Percentiles rank a stretch among this genome's conserved stretches.
Conservation (phyloP, 2,329 filamentous ascomycete species). For the Sclerotinia glacialis region DNA sequence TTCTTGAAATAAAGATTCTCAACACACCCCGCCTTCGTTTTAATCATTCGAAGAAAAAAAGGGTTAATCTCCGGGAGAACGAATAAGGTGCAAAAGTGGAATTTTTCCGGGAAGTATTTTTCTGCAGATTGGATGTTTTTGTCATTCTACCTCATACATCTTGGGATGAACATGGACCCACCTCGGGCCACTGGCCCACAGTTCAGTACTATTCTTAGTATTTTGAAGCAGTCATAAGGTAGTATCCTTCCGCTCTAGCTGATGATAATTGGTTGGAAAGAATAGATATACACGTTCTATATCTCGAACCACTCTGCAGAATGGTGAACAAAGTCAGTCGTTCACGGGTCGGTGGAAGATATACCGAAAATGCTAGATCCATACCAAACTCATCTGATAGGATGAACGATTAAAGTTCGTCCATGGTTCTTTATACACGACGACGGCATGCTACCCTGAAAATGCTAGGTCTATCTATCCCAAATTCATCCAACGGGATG, state of each 20-base stretch:
- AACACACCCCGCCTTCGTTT: not conserved
- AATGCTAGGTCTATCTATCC: too few relatives aligned
- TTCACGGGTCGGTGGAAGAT: slow-evolving; percentile 5
- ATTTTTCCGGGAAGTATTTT: not conserved
- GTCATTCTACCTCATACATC: not conserved
- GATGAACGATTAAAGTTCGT: too few relatives aligned
- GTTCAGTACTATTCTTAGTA: not conserved
- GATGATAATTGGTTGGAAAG: not conserved
- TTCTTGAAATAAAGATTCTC: not conserved
- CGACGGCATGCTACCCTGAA: too few relatives aligned
- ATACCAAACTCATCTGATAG: too few relatives aligned
- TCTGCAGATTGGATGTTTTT: not conserved
- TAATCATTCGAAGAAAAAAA: not conserved
- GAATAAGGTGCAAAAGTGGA: not conserved
- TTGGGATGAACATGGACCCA: not conserved
- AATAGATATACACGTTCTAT: not conserved
- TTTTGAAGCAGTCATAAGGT: too few relatives aligned
- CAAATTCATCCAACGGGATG: too few relatives aligned
- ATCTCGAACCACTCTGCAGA: not conserved
- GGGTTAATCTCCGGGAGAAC: not conserved
- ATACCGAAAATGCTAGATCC: not conserved
- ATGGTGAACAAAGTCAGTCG: not conserved
- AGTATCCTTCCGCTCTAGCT: not conserved
- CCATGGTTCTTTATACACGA: too few relatives aligned
- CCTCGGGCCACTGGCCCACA: not conserved